Evolutionary conservation across 2,329 filamentous ascomycete genomes (phyloP).

Genomic region (Pseudogymnoascus sp.): DNA sequence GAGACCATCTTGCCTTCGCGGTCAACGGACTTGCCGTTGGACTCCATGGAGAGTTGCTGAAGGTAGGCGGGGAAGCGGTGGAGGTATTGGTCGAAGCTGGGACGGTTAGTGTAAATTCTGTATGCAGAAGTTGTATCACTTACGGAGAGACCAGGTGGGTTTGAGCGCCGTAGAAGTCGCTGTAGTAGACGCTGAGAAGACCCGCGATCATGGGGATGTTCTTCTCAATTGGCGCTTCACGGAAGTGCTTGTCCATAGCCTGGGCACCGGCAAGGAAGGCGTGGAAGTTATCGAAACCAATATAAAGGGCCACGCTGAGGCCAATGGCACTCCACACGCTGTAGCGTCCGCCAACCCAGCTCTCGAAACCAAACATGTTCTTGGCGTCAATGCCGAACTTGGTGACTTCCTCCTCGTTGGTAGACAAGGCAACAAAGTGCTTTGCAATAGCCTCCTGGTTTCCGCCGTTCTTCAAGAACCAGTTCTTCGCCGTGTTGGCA

Average conservation of each 20-base stretch:
- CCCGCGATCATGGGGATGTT: constrained; percentile 93
- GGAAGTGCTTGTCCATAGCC: constrained; percentile 98
- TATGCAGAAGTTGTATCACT: constrained; percentile 31
- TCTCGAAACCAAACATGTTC: constrained; percentile 99
- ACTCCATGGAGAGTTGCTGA: constrained; percentile 99
- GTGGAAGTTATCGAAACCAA: constrained; percentile 96
- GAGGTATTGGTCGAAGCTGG: constrained; percentile 94
- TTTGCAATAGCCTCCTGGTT: constrained; percentile 85
- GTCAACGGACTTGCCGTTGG: constrained; percentile 95
- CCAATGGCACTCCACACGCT: constrained; percentile 99
- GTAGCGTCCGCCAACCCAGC: constrained; percentile 97
- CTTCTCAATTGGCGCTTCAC: constrained; percentile 77
- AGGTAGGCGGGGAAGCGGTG: constrained; percentile 98
- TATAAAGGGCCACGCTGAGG: constrained; percentile 85
- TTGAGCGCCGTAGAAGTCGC: constrained; percentile 96
- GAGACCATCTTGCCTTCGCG: constrained; percentile 84
- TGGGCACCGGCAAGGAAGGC: constrained; percentile 91
- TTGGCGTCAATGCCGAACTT: constrained; percentile 98
- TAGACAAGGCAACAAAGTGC: constrained; percentile 97
- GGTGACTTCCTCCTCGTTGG: constrained; percentile 88
- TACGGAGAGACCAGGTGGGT: constrained; percentile 94
- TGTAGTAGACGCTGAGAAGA: constrained; percentile 96
- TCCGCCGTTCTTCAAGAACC: constrained; percentile 80
- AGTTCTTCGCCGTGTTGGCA: constrained; percentile 91
- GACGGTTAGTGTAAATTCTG: constrained; percentile 38